Evolutionary conservation across 164 flowering plant genomes (phyloP).

Genomic region (Vitis rupestris): DNA sequence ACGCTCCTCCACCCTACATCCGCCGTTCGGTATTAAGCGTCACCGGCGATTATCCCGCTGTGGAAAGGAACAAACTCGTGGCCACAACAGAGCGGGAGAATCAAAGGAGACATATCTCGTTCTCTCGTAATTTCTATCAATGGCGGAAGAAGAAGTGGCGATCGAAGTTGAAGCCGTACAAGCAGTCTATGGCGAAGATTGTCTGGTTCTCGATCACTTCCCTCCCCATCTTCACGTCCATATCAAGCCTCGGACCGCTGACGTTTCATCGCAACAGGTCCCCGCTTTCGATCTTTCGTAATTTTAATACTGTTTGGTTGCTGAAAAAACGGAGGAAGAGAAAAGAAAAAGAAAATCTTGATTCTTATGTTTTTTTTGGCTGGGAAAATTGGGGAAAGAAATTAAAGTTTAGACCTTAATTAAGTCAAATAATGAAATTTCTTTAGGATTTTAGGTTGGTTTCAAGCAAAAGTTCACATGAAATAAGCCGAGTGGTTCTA

Average conservation of each 20-base stretch:
- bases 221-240: slow-evolving; percentile 68
- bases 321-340: not conserved
- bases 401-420: no score
- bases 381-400: not conserved
- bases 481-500: no score
- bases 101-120: no score
- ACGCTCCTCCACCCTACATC: not conserved
- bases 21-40: not conserved
- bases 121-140: slow-evolving; percentile 9
- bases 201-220: slow-evolving; percentile 41
- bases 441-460: no score
- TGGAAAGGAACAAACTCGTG: no score
- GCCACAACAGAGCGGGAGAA: not conserved
- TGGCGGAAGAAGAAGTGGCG: slow-evolving; percentile 51
- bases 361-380: no score
- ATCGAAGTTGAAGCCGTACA: slow-evolving; percentile 72
- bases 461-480: no score
- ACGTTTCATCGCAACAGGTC: slow-evolving; percentile 81
- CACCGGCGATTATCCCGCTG: no score
- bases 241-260: slow-evolving; percentile 84
- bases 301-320: not conserved
- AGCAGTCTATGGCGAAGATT: slow-evolving; percentile 79
- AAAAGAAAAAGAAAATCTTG: no score
- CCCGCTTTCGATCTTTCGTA: not conserved
- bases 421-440: no score